These are phyloP conservation scores for Davidsoniella virescens DNA, from an alignment of 2,329 filamentous ascomycete genomes.

Conservation along the genomic window DNA sequence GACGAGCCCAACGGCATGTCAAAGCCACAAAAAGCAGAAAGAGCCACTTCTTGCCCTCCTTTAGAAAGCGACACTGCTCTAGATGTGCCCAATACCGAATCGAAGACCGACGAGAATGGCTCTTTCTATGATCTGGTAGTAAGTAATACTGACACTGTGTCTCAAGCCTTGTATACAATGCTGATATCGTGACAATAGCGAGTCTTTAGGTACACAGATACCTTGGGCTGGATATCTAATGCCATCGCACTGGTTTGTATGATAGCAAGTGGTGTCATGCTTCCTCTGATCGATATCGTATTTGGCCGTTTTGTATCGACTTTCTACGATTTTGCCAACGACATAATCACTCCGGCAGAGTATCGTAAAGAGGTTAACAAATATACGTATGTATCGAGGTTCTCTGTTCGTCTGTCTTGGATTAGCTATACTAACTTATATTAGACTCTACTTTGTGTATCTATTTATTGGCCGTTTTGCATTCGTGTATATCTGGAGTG, in stretches of 20 bases:
- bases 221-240: constrained; percentile 23
- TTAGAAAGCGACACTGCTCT: no score
- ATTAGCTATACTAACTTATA: not conserved
- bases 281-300: constrained; percentile 43
- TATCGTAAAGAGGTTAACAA: constrained; percentile 35
- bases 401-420: not conserved
- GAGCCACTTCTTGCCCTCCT: no score
- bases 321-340: constrained; percentile 39
- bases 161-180: no score
- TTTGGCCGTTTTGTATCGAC: constrained; percentile 38
- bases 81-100: no score
- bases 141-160: not conserved
- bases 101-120: not conserved
- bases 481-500: constrained; percentile 38
- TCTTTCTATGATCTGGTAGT: not conserved
- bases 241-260: constrained; percentile 21
- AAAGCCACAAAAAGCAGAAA: no score
- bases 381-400: constrained; percentile 22
- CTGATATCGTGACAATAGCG: no score
- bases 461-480: constrained; percentile 38
- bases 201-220: constrained; percentile 14
- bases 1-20: no score
- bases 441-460: constrained; percentile 35
- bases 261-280: constrained; percentile 22
- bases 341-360: constrained; percentile 24